phyloP scores from a whole-genome alignment of 2,329 filamentous ascomycete genomes.

The Fusarium mundagurra region DNA sequence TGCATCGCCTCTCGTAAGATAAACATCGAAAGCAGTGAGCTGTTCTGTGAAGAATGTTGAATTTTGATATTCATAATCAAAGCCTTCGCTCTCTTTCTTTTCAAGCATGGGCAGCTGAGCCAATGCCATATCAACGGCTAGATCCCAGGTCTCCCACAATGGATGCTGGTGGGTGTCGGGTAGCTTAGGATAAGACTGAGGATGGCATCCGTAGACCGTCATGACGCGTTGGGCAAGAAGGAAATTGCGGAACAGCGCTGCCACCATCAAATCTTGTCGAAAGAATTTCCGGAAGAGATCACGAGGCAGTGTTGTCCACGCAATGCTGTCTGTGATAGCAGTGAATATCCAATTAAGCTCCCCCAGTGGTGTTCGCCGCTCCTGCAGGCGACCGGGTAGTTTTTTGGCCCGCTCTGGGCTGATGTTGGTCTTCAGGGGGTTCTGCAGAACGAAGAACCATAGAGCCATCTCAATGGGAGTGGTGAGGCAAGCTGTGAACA shows the following conservation, averaged over 20 bases:
- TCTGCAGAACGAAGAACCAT: conserved; percentile 95
- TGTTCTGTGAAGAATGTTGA: conserved; percentile 98
- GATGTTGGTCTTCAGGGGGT: conserved; percentile 75
- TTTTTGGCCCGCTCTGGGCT: conserved; percentile 86
- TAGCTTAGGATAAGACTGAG: conserved; percentile 89
- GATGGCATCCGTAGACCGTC: conserved; percentile 95
- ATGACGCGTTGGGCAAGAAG: conserved; percentile 94
- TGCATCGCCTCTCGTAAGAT: conserved; percentile 82
- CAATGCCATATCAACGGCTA: conserved; percentile 94
- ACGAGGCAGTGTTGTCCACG: conserved; percentile 93
- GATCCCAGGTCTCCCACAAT: conserved; percentile 96
- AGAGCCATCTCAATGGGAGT: conserved; percentile 98
- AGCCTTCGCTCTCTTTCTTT: conserved; percentile 76
- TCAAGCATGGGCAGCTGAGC: conserved; percentile 89
- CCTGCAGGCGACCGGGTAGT: conserved; percentile 90
- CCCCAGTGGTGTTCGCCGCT: conserved; percentile 90
- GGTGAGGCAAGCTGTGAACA: conserved; percentile 95
- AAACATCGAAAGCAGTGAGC: conserved; percentile 95
- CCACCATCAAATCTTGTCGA: conserved; percentile 98
- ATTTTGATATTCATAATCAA: conserved; percentile 90
- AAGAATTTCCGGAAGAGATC: conserved; percentile 97
- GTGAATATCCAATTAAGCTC: conserved; percentile 99
- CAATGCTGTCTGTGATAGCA: conserved; percentile 97
- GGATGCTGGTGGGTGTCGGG: conserved; percentile 95
- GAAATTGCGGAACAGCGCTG: conserved; percentile 95